These are phyloP conservation scores for Podaxis sp. DNA, from an alignment of 768 basidiomycete species.

Conservation along the genomic window DNA sequence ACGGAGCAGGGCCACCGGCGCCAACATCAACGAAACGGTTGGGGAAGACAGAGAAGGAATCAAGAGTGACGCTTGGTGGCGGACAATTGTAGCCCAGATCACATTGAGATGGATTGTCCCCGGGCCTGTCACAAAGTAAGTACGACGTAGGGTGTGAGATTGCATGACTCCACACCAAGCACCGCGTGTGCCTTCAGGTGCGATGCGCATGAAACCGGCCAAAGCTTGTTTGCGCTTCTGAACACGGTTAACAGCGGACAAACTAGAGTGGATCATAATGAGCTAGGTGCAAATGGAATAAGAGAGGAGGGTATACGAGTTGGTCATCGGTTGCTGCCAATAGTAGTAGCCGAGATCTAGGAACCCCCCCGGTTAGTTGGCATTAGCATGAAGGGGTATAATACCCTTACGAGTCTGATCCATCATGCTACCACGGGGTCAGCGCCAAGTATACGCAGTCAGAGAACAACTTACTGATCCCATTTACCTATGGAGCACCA, in stretches of 20 bases:
- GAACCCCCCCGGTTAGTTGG: neutral
- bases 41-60: slow-evolving; percentile 52
- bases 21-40: slow-evolving; percentile 62
- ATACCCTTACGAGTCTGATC: slow-evolving; percentile 54
- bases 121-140: slow-evolving; percentile 44
- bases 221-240: slow-evolving; percentile 55
- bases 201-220: slow-evolving; percentile 60
- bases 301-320: slow-evolving; percentile 39
- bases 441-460: slow-evolving; percentile 1
- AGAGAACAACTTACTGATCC: slow-evolving; percentile 46
- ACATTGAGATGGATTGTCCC: slow-evolving; percentile 64
- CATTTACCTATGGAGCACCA: slow-evolving; percentile 47
- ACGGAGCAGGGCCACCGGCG: slow-evolving; percentile 56
- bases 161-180: slow-evolving; percentile 45
- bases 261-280: slow-evolving; percentile 31
- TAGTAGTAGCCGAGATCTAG: slow-evolving; percentile 59
- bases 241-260: slow-evolving; percentile 51
- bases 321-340: slow-evolving; percentile 70
- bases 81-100: slow-evolving; percentile 45
- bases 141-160: neutral
- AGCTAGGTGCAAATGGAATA: neutral
- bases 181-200: slow-evolving; percentile 58
- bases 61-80: slow-evolving; percentile 48
- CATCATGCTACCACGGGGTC: slow-evolving; percentile 50
- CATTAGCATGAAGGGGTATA: neutral